These are phyloP conservation scores for Dalechampia spathulata DNA, from an alignment of 441 rosid genomes.

Conservation along the genomic window DNA sequence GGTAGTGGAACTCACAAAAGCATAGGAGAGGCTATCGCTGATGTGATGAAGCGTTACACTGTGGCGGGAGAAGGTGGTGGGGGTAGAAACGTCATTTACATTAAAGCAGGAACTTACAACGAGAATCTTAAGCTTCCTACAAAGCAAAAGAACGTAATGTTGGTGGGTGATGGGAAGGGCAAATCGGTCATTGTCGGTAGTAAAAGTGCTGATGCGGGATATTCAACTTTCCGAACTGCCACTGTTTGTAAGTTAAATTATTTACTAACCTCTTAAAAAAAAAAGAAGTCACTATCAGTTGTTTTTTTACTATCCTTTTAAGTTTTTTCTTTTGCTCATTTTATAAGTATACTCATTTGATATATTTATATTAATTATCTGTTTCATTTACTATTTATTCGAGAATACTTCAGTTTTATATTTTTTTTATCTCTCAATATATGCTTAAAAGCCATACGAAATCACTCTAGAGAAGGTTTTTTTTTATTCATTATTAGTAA, in stretches of 20 bases:
- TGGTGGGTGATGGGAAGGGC: slow-evolving; percentile 79
- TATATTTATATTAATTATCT: too few species aligned
- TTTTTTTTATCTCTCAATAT: too few species aligned
- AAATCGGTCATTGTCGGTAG: slow-evolving; percentile 64
- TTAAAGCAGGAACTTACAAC: slow-evolving; percentile 57
- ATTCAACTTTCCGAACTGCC: slow-evolving; percentile 72
- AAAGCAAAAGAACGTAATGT: slow-evolving; percentile 53
- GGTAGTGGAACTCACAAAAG: slow-evolving; percentile 64
- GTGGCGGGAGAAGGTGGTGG: slow-evolving; percentile 17
- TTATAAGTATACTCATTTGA: too few species aligned
- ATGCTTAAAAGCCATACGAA: too few species aligned
- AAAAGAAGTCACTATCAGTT: too few species aligned
- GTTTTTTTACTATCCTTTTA: too few species aligned
- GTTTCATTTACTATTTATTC: too few species aligned
- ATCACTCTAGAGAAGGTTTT: too few species aligned
- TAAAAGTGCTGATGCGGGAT: slow-evolving; percentile 59
- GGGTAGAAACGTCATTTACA: slow-evolving; percentile 63
- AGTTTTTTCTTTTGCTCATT: too few species aligned
- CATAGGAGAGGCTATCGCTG: slow-evolving; percentile 48
- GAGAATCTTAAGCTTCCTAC: slow-evolving; percentile 53
- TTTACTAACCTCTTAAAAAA: too few species aligned
- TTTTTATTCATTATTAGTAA: too few species aligned
- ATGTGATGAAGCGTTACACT: slow-evolving; percentile 38
- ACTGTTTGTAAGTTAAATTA: slow-evolving; percentile 65
- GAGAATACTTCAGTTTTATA: too few species aligned